Evolutionary conservation across 2,329 filamentous ascomycete species (phyloP).

Genomic region (Fusarium euwallaceae): DNA sequence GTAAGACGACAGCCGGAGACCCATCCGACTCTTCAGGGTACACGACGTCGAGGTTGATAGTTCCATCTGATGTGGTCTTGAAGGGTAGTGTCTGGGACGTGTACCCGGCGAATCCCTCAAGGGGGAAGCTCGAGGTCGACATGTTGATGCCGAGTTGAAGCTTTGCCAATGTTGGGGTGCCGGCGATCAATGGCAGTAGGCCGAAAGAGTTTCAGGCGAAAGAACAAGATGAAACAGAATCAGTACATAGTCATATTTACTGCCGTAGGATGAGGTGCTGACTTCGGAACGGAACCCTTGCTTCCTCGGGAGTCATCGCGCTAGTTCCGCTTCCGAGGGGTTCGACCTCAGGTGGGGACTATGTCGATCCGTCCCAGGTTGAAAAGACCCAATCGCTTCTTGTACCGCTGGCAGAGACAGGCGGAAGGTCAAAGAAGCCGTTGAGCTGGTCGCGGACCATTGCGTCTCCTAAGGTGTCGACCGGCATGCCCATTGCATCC

Average conservation of each 20-base stretch:
- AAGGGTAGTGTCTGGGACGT: background rate
- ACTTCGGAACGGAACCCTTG: background rate
- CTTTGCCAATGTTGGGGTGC: background rate
- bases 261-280: background rate
- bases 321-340: background rate
- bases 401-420: background rate
- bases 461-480: background rate
- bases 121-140: background rate
- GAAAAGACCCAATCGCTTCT: background rate
- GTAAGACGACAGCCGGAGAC: background rate
- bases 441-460: background rate
- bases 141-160: background rate
- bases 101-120: background rate
- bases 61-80: background rate
- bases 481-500: background rate
- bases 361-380: background rate
- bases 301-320: background rate
- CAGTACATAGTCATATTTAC: background rate
- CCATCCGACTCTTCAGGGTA: background rate
- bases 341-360: background rate
- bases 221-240: background rate
- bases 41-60: background rate
- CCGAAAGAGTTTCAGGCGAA: background rate
- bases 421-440: background rate
- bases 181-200: background rate